Evolutionary conservation across 768 basidiomycete species (phyloP).

Genomic region (Suillus plorans): DNA sequence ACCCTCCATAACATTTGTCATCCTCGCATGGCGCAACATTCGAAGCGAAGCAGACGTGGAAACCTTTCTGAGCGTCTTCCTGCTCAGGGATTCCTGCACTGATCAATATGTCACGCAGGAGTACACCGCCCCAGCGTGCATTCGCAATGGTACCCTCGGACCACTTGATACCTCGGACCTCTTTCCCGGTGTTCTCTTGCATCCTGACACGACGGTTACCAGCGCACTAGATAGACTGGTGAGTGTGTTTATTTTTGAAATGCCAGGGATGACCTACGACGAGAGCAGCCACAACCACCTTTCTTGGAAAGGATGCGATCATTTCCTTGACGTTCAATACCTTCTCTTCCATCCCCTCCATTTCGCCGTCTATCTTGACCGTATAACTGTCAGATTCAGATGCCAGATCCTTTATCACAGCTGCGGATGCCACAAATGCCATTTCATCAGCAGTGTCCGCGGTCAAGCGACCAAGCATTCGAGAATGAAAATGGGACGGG

Average conservation of each 20-base stretch:
- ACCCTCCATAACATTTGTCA: conserved; percentile 61
- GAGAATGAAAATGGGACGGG: conserved; percentile 25
- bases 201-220: conserved; percentile 69
- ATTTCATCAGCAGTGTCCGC: background rate
- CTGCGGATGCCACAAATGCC: conserved; percentile 16
- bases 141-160: conserved; percentile 70
- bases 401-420: conserved; percentile 25
- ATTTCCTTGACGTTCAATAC: conserved; percentile 22
- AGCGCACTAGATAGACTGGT: conserved; percentile 43
- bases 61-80: conserved; percentile 21
- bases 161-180: conserved; percentile 62
- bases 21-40: conserved; percentile 61
- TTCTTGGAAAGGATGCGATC: conserved; percentile 15
- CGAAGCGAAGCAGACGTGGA: conserved; percentile 63
- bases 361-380: conserved; percentile 29
- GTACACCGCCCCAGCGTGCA: conserved; percentile 63
- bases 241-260: conserved; percentile 1
- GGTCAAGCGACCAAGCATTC: background rate
- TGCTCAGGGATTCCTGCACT: conserved; percentile 37
- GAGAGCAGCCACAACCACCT: conserved; percentile 49
- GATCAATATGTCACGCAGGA: conserved; percentile 55
- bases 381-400: conserved; percentile 21
- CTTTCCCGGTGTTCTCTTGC: conserved; percentile 47
- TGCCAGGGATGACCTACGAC: conserved; percentile 40
- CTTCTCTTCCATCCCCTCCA: conserved; percentile 13